Evolutionary conservation across 2,329 filamentous ascomycete species (phyloP), one percentile per base, ranked within the genome.

Genomic region (Atkinsonella texensis): DNA sequence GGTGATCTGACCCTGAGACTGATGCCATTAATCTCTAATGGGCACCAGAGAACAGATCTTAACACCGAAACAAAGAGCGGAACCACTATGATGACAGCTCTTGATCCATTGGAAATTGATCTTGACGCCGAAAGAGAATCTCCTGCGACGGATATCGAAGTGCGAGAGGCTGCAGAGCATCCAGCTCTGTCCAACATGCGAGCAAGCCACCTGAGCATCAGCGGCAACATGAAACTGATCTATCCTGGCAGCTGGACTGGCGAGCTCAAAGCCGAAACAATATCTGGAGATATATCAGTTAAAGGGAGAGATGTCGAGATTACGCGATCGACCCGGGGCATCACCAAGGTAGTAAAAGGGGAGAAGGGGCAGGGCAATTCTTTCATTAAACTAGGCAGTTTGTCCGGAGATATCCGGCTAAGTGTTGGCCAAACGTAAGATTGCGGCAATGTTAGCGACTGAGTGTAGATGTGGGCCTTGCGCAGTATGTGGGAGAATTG

Each of bases 191-290:
- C 63, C 46, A 60, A 62, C 32, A 62, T 80, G 4, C 57, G 62
- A 38, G 68, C 70, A 2, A 55, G 57, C 7, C 75, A 80, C 62
- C 62, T 54, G 20, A 70, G 71, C 41, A 68, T 74, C 10, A 74
- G 72, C 50, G 75, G 74, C 7, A 47, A 59, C 33, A 57, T 77
- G 46, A 58, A 57, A 13, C 62, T 79, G 20, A 54, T 48, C 15
- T 79, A 77, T 56, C 76, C 77, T 0, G 58, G 58, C 20, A 63
- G 68, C 2, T 80, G 77, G 77, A 70, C 73, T 55, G 77, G 77
- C 13, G 55, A 56, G 18, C 61, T 79, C 35, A 54, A 54, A 10
- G 68, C 71, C 12, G 52, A 66, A 53, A 67, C 68, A 17, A 62
- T 72, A 15, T 68, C 68, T 23, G 75, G 75, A 2, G 55, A 51